Percentiles rank a stretch among this genome's conserved stretches.
These are phyloP conservation scores for Fagopyrum tataricum DNA, from an alignment of 148 eudicot species.

Conservation along the genomic window DNA sequence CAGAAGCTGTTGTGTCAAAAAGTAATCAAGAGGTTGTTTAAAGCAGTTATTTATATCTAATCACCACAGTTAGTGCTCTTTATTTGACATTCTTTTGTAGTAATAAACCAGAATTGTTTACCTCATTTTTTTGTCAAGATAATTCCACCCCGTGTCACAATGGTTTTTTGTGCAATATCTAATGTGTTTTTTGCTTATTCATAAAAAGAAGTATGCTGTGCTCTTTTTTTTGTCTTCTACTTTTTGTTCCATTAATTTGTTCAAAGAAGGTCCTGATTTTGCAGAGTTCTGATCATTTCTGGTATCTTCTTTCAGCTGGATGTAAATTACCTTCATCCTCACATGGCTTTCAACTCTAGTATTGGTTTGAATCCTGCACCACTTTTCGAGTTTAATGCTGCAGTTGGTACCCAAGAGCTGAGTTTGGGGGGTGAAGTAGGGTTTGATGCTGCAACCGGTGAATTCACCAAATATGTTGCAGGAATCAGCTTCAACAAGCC, in stretches of 20 bases:
- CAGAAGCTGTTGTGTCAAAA: not conserved
- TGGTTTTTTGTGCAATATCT: not conserved
- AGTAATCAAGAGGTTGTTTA: not conserved
- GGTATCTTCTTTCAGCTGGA: slow-evolving; percentile 52
- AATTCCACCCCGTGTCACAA: not conserved
- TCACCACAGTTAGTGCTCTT: not conserved
- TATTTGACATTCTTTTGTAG: not conserved
- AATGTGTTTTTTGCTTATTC: not conserved
- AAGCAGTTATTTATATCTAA: not conserved
- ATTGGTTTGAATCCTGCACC: slow-evolving; percentile 81
- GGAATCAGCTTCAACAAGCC: slow-evolving; percentile 63
- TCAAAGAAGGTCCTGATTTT: not conserved
- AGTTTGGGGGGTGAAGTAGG: slow-evolving; percentile 83
- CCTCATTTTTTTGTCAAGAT: not conserved
- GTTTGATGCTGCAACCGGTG: slow-evolving; percentile 78
- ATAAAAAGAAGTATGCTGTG: not conserved
- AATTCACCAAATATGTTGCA: slow-evolving; percentile 76
- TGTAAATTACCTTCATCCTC: slow-evolving; percentile 61
- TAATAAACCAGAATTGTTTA: not conserved
- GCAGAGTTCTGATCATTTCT: not conserved
- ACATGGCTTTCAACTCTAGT: slow-evolving; percentile 65
- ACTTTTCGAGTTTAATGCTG: slow-evolving; percentile 57
- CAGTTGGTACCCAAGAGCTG: slow-evolving; percentile 60
- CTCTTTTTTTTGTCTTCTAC: not conserved
- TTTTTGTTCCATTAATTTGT: not conserved